These are phyloP conservation scores for Chlorella sp. DNA, from an alignment of 139 green algal species.

Conservation along the genomic window DNA sequence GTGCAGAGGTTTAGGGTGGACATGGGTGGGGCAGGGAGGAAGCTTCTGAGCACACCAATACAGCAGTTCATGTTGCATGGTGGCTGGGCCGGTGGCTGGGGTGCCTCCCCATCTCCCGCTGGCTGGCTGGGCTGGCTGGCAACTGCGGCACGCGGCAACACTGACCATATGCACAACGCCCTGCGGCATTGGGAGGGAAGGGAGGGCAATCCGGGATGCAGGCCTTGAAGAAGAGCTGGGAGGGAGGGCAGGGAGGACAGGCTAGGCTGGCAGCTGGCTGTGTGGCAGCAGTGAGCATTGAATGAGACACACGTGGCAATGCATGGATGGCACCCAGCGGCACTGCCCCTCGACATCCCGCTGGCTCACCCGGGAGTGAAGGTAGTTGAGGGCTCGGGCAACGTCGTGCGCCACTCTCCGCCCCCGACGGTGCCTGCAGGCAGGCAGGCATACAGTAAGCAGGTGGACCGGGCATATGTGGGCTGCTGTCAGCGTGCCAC, in stretches of 20 bases:
- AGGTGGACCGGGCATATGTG: too few relatives aligned
- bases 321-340: not conserved
- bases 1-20: not conserved
- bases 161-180: not conserved
- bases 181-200: not conserved
- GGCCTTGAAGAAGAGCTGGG: not conserved
- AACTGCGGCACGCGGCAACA: too few relatives aligned
- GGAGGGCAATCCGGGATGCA: not conserved
- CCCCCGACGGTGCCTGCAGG: not conserved
- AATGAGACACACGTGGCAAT: too few relatives aligned
- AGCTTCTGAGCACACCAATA: too few relatives aligned
- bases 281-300: not conserved
- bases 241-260: too few relatives aligned
- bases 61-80: not conserved
- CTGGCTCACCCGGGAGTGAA: not conserved
- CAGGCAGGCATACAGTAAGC: not conserved
- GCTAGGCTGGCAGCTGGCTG: too few relatives aligned
- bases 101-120: not conserved
- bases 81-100: not conserved
- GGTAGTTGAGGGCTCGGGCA: slow-evolving; percentile 18
- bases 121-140: too few relatives aligned
- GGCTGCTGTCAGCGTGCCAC: too few relatives aligned
- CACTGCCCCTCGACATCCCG: not conserved
- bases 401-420: not conserved
- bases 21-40: too few relatives aligned